phyloP scores from a whole-genome alignment of 768 basidiomycete genomes.

The Lentinula detonsa region DNA sequence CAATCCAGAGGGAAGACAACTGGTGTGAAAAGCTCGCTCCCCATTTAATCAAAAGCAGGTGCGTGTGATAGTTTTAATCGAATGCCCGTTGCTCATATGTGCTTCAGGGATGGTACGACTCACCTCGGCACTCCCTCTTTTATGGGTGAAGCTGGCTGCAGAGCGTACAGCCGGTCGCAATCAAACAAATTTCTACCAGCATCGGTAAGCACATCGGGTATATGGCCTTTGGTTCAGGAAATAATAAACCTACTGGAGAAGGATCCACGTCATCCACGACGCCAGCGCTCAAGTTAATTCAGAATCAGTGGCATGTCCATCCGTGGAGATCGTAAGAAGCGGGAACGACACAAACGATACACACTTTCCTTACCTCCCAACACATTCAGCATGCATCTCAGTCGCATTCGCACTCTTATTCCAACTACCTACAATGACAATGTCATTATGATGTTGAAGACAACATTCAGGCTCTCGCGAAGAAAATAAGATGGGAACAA shows the following conservation, averaged over 20 bases:
- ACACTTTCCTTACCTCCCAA: constrained; percentile 22
- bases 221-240: constrained; percentile 51
- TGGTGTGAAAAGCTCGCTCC: constrained; percentile 92
- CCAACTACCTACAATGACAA: constrained; percentile 11
- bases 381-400: constrained; percentile 27
- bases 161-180: background rate
- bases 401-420: constrained; percentile 3
- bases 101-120: constrained; percentile 78
- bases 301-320: too few species aligned
- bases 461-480: constrained; percentile 86
- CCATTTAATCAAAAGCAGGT: constrained; percentile 85
- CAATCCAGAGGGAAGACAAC: constrained; percentile 74
- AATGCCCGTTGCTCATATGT: constrained; percentile 5
- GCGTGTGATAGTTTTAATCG: constrained; percentile 18
- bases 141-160: too few species aligned
- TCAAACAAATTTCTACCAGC: constrained; percentile 47
- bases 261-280: too few species aligned
- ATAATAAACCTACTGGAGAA: too few species aligned
- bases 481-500: constrained; percentile 71
- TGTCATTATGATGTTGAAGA: constrained; percentile 53
- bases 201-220: constrained; percentile 89
- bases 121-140: constrained; percentile 83
- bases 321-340: too few species aligned
- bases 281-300: too few species aligned
- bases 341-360: constrained; percentile 9